Evolutionary conservation across 2,329 filamentous ascomycete species (phyloP).

Genomic region (Talaromyces atroroseus): DNA sequence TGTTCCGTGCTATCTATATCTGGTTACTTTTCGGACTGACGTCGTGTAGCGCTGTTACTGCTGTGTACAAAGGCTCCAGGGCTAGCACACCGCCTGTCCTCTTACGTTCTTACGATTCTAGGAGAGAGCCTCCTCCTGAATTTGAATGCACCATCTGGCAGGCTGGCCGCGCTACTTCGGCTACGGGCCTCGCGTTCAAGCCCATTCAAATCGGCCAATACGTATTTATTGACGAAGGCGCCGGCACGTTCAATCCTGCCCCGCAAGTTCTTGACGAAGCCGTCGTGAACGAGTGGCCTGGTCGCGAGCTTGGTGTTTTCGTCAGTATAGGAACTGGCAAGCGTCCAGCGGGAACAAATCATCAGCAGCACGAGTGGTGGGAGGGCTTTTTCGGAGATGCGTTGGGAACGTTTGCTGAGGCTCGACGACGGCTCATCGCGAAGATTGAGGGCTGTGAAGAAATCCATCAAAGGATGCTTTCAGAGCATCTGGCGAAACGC

Average conservation of each 20-base stretch:
- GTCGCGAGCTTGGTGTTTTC: slow-evolving; percentile 85
- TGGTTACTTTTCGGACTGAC: background rate
- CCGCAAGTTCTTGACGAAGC: slow-evolving; percentile 85
- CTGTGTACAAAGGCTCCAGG: slow-evolving; percentile 77
- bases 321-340: slow-evolving; percentile 93
- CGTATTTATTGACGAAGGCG: slow-evolving; percentile 87
- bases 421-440: slow-evolving; percentile 71
- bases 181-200: slow-evolving; percentile 90
- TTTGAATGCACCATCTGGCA: slow-evolving; percentile 97
- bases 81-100: slow-evolving; percentile 64
- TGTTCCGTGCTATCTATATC: slow-evolving; percentile 34
- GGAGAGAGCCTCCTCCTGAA: slow-evolving; percentile 83
- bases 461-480: slow-evolving; percentile 80
- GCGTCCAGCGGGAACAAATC: slow-evolving; percentile 65
- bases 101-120: slow-evolving; percentile 89
- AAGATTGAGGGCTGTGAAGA: slow-evolving; percentile 96
- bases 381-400: slow-evolving; percentile 69
- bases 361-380: slow-evolving; percentile 74
- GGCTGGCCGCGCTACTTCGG: slow-evolving; percentile 87
- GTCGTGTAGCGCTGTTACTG: slow-evolving; percentile 69
- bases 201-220: slow-evolving; percentile 91
- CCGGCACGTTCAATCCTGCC: slow-evolving; percentile 85
- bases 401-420: slow-evolving; percentile 86
- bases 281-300: slow-evolving; percentile 88
- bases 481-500: slow-evolving; percentile 68